A percentile compares a stretch with the other conserved stretches of the same genome.
phyloP scores from a whole-genome alignment of 257 asterid species.

The Solanum appendiculatum region DNA sequence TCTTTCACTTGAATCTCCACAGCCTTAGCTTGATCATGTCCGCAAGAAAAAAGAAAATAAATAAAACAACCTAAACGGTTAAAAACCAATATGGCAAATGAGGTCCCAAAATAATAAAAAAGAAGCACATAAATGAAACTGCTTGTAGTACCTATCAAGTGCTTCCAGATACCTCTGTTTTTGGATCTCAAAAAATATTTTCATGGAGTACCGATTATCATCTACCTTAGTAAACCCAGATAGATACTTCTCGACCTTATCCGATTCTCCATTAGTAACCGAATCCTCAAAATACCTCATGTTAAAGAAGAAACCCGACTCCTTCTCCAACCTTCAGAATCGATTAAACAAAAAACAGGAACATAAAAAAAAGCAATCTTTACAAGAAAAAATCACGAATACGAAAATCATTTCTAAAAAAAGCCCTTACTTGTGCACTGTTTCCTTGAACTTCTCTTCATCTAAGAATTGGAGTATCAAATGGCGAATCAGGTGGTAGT shows the following conservation, averaged over 20 bases:
- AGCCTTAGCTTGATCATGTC: conserved; percentile 43
- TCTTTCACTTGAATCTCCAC: conserved; percentile 48
- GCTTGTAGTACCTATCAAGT: conserved; percentile 32
- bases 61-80: not conserved
- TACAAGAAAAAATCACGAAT: not conserved
- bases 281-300: conserved; percentile 46
- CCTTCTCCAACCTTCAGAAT: conserved; percentile 51
- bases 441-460: conserved; percentile 45
- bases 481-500: no score
- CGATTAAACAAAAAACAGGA: no score
- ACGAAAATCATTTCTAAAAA: not conserved
- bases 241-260: conserved; percentile 45
- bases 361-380: not conserved
- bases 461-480: conserved; percentile 54
- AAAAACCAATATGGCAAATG: not conserved
- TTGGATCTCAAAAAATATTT: conserved; percentile 48
- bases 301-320: conserved; percentile 52
- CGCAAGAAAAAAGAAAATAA: conserved; percentile 10
- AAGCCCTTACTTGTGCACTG: conserved; percentile 40
- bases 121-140: not conserved
- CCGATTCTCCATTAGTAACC: conserved; percentile 52
- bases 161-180: conserved; percentile 63
- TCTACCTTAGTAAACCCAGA: conserved; percentile 50
- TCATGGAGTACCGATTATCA: conserved; percentile 48
- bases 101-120: not conserved